Evolutionary conservation across 768 basidiomycete genomes (phyloP).

Genomic region (Saitozyma podzolica): DNA sequence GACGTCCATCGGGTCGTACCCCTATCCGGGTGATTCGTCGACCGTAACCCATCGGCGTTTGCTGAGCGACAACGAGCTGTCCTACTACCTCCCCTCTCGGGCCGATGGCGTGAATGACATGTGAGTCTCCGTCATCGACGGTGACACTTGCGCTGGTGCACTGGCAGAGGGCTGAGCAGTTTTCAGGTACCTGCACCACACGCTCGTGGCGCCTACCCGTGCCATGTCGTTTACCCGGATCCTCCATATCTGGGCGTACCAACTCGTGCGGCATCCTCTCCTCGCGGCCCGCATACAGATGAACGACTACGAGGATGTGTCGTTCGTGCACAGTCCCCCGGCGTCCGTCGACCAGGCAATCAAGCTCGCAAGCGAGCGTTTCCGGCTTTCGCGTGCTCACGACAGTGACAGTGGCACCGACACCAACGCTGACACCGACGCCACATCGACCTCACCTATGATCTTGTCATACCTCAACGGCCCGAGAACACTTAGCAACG

Average conservation of each 20-base stretch:
- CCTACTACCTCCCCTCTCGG: slow-evolving; percentile 78
- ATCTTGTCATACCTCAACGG: slow-evolving; percentile 76
- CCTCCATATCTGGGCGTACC: slow-evolving; percentile 66
- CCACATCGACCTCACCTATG: slow-evolving; percentile 43
- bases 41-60: background rate
- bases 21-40: background rate
- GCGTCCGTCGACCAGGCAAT: slow-evolving; percentile 56
- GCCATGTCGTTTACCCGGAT: slow-evolving; percentile 60
- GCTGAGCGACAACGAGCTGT: slow-evolving; percentile 73
- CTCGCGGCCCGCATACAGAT: slow-evolving; percentile 66
- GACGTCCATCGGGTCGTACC: background rate
- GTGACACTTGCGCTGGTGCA: background rate
- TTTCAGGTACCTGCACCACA: slow-evolving; percentile 75
- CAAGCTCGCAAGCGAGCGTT: slow-evolving; percentile 54
- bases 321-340: slow-evolving; percentile 56
- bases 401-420: too few species aligned
- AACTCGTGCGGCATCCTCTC: slow-evolving; percentile 69
- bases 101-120: slow-evolving; percentile 78
- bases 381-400: background rate
- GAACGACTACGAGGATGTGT: slow-evolving; percentile 58
- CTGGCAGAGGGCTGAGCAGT: background rate
- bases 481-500: slow-evolving; percentile 67
- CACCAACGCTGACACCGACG: too few species aligned
- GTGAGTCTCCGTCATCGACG: slow-evolving; percentile 54
- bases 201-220: slow-evolving; percentile 59